phyloP scores from a whole-genome alignment of 169 alveolate species.

The Babesia gibsoni region DNA sequence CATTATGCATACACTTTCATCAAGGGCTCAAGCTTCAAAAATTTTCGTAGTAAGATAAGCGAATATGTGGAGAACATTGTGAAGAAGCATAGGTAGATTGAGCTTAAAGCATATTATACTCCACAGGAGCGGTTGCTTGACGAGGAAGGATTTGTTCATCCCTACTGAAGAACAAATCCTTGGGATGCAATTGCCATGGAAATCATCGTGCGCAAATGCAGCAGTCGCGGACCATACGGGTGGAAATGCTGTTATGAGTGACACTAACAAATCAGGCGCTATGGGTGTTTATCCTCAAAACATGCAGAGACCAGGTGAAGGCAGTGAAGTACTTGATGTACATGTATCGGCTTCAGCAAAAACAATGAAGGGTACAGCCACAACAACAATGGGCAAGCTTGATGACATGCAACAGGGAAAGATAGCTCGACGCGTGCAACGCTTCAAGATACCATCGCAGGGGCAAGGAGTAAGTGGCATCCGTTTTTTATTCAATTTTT shows the following conservation, averaged over 20 bases:
- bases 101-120: not conserved
- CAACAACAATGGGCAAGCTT: no score
- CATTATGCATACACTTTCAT: not conserved
- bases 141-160: slow-evolving; percentile 22
- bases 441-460: not conserved
- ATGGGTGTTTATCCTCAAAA: no score
- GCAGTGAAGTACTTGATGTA: no score
- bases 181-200: not conserved
- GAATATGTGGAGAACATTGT: slow-evolving; percentile 35
- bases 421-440: no score
- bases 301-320: no score
- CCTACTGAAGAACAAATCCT: slow-evolving; percentile 16
- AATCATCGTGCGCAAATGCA: not conserved
- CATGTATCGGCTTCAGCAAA: no score
- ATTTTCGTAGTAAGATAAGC: slow-evolving; percentile 28
- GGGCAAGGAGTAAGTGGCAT: not conserved
- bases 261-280: no score
- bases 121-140: slow-evolving; percentile 23
- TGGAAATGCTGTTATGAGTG: no score
- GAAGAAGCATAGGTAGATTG: slow-evolving; percentile 24
- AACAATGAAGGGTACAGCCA: no score
- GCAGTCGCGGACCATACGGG: not conserved
- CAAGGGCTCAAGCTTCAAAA: slow-evolving; percentile 44
- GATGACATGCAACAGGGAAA: slow-evolving; percentile 1
- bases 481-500: not conserved